Percentiles rank a stretch among this genome's conserved stretches.
Evolutionary conservation across 257 asterid species (phyloP).

Genomic region (Agastache rugosa): DNA sequence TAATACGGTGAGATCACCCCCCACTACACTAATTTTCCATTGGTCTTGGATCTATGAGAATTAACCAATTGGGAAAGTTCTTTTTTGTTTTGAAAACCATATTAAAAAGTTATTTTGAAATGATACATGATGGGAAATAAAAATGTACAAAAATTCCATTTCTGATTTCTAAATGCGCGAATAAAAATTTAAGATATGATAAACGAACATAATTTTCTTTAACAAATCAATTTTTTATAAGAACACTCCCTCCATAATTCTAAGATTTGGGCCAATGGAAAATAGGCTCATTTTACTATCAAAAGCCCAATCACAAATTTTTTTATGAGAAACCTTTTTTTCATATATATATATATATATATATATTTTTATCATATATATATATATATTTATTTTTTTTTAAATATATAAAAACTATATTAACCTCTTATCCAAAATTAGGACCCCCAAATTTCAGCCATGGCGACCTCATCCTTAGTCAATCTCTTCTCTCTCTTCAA

Average conservation of each 20-base stretch:
- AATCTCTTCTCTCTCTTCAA: slow-evolving; percentile 71
- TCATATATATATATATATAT: too few relatives aligned
- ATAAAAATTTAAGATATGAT: too few relatives aligned
- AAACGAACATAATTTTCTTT: too few relatives aligned
- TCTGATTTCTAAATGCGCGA: too few relatives aligned
- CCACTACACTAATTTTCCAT: not conserved
- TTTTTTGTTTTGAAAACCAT: too few relatives aligned
- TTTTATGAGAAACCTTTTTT: not conserved
- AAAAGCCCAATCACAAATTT: not conserved
- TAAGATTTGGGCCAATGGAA: not conserved
- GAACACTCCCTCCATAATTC: too few relatives aligned
- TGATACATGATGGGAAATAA: too few relatives aligned
- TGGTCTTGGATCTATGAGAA: not conserved
- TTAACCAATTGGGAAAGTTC: not conserved
- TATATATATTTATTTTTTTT: too few relatives aligned
- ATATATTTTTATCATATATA: too few relatives aligned
- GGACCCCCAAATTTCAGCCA: slow-evolving; percentile 24
- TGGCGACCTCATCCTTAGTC: slow-evolving; percentile 63
- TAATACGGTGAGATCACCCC: not conserved
- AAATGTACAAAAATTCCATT: too few relatives aligned
- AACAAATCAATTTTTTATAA: too few relatives aligned
- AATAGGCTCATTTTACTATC: not conserved
- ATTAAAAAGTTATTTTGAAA: too few relatives aligned
- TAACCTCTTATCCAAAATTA: slow-evolving; percentile 19
- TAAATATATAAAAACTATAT: not conserved